A percentile compares a stretch with the other conserved stretches of the same genome.
phyloP scores from a whole-genome alignment of 2,329 filamentous ascomycete species.

The Cryphonectria naterciae region DNA sequence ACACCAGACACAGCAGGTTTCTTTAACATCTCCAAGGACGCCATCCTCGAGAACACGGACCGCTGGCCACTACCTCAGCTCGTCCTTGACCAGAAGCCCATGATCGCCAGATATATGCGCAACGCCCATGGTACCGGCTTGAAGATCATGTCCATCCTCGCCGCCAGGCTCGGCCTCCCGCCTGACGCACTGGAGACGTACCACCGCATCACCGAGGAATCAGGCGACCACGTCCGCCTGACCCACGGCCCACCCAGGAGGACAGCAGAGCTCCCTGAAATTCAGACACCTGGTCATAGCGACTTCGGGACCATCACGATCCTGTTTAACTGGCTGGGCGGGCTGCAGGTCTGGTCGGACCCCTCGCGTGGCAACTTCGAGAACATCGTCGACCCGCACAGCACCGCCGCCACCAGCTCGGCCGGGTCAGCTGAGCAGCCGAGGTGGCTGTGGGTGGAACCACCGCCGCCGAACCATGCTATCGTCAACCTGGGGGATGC shows the following conservation, averaged over 20 bases:
- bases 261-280: constrained; percentile 25
- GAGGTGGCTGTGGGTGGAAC: constrained; percentile 41
- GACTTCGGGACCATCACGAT: constrained; percentile 45
- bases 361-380: constrained; percentile 24
- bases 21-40: constrained; percentile 31
- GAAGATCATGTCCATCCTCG: constrained; percentile 24
- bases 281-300: constrained; percentile 37
- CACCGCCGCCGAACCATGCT: constrained; percentile 37
- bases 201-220: constrained; percentile 27
- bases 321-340: constrained; percentile 45
- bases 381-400: constrained; percentile 26
- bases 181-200: constrained; percentile 16
- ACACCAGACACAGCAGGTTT: constrained; percentile 28
- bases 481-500: constrained; percentile 45
- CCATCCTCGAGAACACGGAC: constrained; percentile 27
- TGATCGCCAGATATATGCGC: constrained; percentile 26
- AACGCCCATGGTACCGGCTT: constrained; percentile 25
- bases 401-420: neutral
- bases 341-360: constrained; percentile 40
- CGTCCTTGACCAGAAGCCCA: constrained; percentile 23
- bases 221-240: constrained; percentile 31
- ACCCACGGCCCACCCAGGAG: constrained; percentile 26
- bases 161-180: constrained; percentile 19
- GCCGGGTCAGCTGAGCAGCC: constrained; percentile 11
- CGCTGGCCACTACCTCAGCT: constrained; percentile 21